Evolutionary conservation across 2,329 filamentous ascomycete species (phyloP).

Genomic region (Westerdykella aurantiaca): DNA sequence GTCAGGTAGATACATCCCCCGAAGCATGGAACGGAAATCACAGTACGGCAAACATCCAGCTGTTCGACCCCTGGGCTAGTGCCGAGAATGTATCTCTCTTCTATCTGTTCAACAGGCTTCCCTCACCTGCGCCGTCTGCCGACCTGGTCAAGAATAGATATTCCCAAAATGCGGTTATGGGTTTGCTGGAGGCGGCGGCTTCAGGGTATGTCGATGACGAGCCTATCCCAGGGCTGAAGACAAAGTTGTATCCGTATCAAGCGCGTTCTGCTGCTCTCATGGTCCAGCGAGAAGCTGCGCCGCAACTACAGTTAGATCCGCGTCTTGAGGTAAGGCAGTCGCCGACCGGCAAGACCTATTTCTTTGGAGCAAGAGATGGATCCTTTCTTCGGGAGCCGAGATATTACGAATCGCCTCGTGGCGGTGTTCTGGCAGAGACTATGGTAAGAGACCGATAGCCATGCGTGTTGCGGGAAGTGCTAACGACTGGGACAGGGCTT

Average conservation of each 20-base stretch:
- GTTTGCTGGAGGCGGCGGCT: conserved; percentile 44
- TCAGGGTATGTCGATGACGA: conserved; percentile 32
- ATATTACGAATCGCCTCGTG: conserved; percentile 66
- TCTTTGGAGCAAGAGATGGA: conserved; percentile 61
- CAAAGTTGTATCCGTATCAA: conserved; percentile 71
- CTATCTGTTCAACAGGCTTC: conserved; percentile 66
- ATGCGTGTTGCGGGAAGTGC: not conserved
- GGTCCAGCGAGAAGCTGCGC: conserved; percentile 70
- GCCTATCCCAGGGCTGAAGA: conserved; percentile 53
- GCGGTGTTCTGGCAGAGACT: conserved; percentile 74
- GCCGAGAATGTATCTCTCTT: conserved; percentile 53
- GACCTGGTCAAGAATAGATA: conserved; percentile 47
- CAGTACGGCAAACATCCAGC: conserved; percentile 9
- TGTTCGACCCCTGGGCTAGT: conserved; percentile 39
- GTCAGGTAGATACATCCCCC: conserved; percentile 51
- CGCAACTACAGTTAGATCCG: conserved; percentile 64
- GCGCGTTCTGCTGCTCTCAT: conserved; percentile 73
- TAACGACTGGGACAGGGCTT: conserved; percentile 32
- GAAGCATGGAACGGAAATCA: conserved; percentile 51
- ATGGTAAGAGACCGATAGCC: conserved; percentile 49
- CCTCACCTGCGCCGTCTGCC: conserved; percentile 59
- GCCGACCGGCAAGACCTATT: conserved; percentile 60
- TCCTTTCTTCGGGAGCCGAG: conserved; percentile 59
- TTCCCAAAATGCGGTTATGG: conserved; percentile 50
- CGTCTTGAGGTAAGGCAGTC: conserved; percentile 58